Evolutionary conservation across 2,329 filamentous ascomycete species (phyloP).

Genomic region (Fusarium sp.): DNA sequence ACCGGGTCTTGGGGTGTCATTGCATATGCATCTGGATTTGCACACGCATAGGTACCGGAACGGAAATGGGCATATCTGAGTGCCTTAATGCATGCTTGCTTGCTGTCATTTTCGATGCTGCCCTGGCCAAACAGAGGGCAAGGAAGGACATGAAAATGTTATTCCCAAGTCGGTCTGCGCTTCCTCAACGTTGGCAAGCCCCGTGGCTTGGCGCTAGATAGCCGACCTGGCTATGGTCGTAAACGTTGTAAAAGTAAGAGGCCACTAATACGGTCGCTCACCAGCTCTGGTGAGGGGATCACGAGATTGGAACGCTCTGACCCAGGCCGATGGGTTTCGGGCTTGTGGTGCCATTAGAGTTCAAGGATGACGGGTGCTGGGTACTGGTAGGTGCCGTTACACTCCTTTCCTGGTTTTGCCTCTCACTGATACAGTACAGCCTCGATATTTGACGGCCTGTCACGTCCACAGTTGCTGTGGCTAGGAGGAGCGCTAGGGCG

Average conservation of each 20-base stretch:
- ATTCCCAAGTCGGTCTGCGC: constrained; percentile 32
- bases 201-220: constrained; percentile 38
- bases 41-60: constrained; percentile 42
- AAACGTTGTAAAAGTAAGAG: constrained; percentile 48
- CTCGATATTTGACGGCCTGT: constrained; percentile 47
- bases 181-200: constrained; percentile 39
- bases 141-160: constrained; percentile 29
- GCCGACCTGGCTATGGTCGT: constrained; percentile 26
- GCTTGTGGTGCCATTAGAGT: constrained; percentile 46
- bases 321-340: constrained; percentile 50
- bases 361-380: constrained; percentile 42
- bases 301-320: constrained; percentile 49
- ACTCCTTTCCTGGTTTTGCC: constrained; percentile 36
- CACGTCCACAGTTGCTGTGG: constrained; percentile 45
- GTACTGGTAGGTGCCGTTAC: constrained; percentile 34
- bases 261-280: constrained; percentile 40
- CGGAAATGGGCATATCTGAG: constrained; percentile 32
- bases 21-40: constrained; percentile 48
- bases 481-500: constrained; percentile 49
- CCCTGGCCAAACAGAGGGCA: constrained; percentile 9
- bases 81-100: constrained; percentile 12
- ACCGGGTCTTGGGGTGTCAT: constrained; percentile 46
- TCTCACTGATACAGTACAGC: constrained; percentile 33
- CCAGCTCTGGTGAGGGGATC: constrained; percentile 41
- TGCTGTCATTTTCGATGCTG: constrained; percentile 26